Percentiles rank a stretch among this genome's conserved stretches.
Evolutionary conservation across 2,329 filamentous ascomycete species (phyloP).

Genomic region (Xylariaceae sp.): DNA sequence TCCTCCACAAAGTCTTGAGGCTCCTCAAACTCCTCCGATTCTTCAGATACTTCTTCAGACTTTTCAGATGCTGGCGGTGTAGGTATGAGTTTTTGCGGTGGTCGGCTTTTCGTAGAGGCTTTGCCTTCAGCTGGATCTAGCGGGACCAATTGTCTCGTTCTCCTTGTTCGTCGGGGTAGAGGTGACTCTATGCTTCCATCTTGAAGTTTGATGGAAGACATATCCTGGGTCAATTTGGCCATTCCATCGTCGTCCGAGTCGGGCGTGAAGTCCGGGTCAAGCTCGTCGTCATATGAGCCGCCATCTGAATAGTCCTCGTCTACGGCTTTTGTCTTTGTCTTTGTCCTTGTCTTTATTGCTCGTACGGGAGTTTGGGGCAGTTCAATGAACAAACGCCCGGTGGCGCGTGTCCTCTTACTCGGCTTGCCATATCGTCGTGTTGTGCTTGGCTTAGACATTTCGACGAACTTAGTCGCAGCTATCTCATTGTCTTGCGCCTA

Average conservation of each 20-base stretch:
- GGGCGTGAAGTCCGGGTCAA: neutral
- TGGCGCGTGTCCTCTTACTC: conserved; percentile 41
- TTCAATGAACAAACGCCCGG: conserved; percentile 46
- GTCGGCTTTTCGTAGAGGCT: conserved; percentile 9
- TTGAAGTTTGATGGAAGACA: conserved; percentile 25
- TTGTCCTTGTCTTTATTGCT: conserved; percentile 6
- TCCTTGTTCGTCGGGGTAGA: conserved; percentile 17
- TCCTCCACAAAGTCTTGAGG: neutral
- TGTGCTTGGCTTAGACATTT: conserved; percentile 42
- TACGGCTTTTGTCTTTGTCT: conserved; percentile 7
- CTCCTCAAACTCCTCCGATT: neutral
- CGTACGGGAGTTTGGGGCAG: conserved; percentile 47
- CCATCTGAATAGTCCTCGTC: conserved; percentile 16
- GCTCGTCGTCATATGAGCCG: neutral
- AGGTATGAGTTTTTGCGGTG: conserved; percentile 7
- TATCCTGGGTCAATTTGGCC: conserved; percentile 32
- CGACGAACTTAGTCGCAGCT: conserved; percentile 15
- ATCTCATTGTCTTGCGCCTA: neutral
- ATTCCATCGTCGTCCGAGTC: conserved; percentile 27
- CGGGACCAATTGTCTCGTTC: conserved; percentile 19
- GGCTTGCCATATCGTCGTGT: conserved; percentile 48
- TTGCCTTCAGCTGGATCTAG: conserved; percentile 14
- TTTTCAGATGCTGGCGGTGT: conserved; percentile 10
- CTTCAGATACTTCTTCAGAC: neutral
- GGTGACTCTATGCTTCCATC: conserved; percentile 23